These are phyloP conservation scores for Blastomyces silverae DNA, from an alignment of 2,329 filamentous ascomycete genomes.

Conservation along the genomic window DNA sequence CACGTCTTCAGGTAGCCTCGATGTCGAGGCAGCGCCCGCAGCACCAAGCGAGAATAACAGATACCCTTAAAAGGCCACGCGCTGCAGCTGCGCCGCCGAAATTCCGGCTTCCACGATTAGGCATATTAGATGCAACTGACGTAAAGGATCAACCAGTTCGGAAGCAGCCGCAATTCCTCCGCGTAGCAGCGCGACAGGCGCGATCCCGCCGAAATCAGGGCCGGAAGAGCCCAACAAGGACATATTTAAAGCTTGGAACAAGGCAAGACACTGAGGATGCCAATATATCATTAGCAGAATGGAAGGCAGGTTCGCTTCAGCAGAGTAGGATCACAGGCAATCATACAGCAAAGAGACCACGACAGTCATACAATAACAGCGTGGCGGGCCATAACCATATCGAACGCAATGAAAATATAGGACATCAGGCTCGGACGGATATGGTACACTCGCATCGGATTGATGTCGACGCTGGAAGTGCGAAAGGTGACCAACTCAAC, in stretches of 20 bases:
- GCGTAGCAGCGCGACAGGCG: conserved; percentile 49
- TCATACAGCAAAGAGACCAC: conserved; percentile 22
- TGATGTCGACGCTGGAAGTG: neutral
- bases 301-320: conserved; percentile 44
- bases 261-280: conserved; percentile 51
- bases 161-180: conserved; percentile 49
- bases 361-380: conserved; percentile 20
- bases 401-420: neutral
- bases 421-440: neutral
- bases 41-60: conserved; percentile 35
- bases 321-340: conserved; percentile 25
- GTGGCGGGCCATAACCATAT: neutral
- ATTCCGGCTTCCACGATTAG: conserved; percentile 30
- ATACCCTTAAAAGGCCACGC: conserved; percentile 23
- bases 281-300: conserved; percentile 44
- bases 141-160: conserved; percentile 26
- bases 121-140: conserved; percentile 49
- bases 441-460: neutral
- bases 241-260: conserved; percentile 49
- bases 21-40: conserved; percentile 26
- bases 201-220: conserved; percentile 44
- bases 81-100: conserved; percentile 24
- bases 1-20: conserved; percentile 7
- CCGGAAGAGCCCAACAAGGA: conserved; percentile 47
- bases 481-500: neutral